Conservation (phyloP, 2,329 filamentous ascomycete genomes). For the Pestalotiopsis sp. region DNA sequence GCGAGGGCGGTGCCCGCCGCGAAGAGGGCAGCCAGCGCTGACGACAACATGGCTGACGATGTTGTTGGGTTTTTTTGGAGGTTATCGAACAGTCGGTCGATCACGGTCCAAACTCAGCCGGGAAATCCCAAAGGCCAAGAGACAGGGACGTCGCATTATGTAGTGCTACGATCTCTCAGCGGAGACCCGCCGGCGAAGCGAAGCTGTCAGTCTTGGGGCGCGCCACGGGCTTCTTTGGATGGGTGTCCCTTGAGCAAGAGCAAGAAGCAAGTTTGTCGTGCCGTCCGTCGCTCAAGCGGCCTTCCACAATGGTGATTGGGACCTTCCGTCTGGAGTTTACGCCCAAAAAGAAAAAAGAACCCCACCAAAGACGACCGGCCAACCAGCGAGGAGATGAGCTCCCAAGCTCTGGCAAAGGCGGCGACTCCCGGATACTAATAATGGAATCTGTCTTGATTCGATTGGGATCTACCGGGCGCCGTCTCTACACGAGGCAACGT, state of each 20-base stretch:
- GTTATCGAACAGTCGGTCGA: neutral
- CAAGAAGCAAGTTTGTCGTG: neutral
- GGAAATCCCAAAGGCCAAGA: neutral
- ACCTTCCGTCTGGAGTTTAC: slow-evolving; percentile 10
- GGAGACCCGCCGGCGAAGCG: too few species aligned
- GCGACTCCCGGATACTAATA: neutral
- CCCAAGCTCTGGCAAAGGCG: neutral
- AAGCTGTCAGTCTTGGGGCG: too few species aligned
- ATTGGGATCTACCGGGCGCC: slow-evolving; percentile 4
- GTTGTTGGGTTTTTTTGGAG: neutral
- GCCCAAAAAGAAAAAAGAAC: neutral
- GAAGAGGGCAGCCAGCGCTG: neutral
- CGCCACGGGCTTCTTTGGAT: too few species aligned
- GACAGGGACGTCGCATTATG: neutral
- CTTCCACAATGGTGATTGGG: slow-evolving; percentile 3
- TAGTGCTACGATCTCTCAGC: neutral
- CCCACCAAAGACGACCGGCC: neutral
- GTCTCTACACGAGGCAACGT: neutral
- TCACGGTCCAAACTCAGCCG: neutral
- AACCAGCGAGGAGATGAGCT: neutral
- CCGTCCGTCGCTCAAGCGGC: neutral
- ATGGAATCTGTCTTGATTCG: neutral
- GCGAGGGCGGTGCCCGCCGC: neutral
- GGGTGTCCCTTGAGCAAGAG: too few species aligned
- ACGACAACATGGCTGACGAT: slow-evolving; percentile 1